Percentiles rank a stretch among this genome's conserved stretches.
phyloP scores from a whole-genome alignment of 805 yeast genomes.

The Saccharomyces eubayanus region DNA sequence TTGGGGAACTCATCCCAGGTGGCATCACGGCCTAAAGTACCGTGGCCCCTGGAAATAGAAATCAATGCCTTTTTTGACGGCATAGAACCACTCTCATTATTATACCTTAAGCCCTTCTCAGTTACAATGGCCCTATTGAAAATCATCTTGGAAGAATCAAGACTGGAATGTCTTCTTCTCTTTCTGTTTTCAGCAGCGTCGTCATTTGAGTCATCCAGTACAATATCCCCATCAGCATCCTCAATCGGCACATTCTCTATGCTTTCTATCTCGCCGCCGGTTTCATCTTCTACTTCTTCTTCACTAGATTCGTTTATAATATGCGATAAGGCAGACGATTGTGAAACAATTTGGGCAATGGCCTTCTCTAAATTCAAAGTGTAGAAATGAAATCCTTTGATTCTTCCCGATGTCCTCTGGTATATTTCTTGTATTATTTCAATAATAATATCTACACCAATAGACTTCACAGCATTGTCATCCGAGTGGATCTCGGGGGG shows the following conservation, averaged over 20 bases:
- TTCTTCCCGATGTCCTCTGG: constrained; percentile 43
- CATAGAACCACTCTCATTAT: constrained; percentile 17
- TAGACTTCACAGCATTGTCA: constrained; percentile 68
- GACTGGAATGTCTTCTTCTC: constrained; percentile 29
- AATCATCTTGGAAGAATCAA: constrained; percentile 25
- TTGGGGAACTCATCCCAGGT: constrained; percentile 97
- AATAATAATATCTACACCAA: constrained; percentile 69
- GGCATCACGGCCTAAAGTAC: constrained; percentile 78
- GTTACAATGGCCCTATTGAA: constrained; percentile 35
- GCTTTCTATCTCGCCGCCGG: not conserved
- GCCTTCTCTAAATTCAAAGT: constrained; percentile 89
- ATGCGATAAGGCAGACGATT: constrained; percentile 44
- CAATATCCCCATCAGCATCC: constrained; percentile 29
- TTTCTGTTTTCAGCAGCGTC: constrained; percentile 13
- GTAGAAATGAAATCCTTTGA: constrained; percentile 87
- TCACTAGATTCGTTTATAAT: constrained; percentile 36
- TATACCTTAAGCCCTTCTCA: constrained; percentile 15
- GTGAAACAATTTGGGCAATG: constrained; percentile 72
- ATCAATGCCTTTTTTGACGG: constrained; percentile 51
- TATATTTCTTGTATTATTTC: constrained; percentile 55
- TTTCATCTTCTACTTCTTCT: constrained; percentile 18
- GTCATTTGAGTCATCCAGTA: constrained; percentile 17
- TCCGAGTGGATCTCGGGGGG: constrained; percentile 53
- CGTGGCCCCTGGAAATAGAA: constrained; percentile 78
- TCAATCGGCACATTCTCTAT: constrained; percentile 20